Evolutionary conservation across 805 yeast species (phyloP), one percentile per base, ranked within the genome.

Genomic region (Lachancea cidri): DNA sequence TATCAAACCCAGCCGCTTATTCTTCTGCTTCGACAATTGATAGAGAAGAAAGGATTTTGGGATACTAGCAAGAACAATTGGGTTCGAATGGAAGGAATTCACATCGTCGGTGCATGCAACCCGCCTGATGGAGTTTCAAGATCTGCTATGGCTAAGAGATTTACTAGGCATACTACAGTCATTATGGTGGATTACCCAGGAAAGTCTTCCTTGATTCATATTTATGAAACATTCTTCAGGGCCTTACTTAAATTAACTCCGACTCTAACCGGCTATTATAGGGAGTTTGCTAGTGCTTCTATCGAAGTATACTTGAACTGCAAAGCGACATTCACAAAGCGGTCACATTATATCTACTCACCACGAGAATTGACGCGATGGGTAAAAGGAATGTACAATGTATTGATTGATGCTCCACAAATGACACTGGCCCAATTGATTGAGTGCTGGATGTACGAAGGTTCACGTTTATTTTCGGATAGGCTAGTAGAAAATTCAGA

Each of bases 31-130:
- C 74, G 97, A 34, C 91, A 86, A 51, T 54, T 91, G 54, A 65
- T 86, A 5, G 91, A 83, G 48, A 73, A 73, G 16, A 59, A 67
- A 1, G 96, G 97, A 0, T 91, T 87, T 55, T 87, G 95, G 93
- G 70, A 77, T 37, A 61, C 71, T 0, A 53, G 62, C 8, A 77
- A 76, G 20, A 68, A 71, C 35, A 70, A 70, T 18, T 91, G 96
- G 95, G 77, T 89, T 1, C 48, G 66, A 0, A 45, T 87, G 6
- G 66, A 71, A 14, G 72, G 79, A 35, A 69, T 91, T 19, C 94
- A 84, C 54, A 72, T 91, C 64, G 93, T 88, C n/a, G 97, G 94
- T 6, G 97, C 98, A 0, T 91, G 98, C 59, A 91, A 91, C 54
- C 93, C 96, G 1, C 81, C 96, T 0, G 71, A 80, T 0, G 94